Evolutionary conservation across 208 protist species (phyloP).

Genomic region (Spongospora subterranea): DNA sequence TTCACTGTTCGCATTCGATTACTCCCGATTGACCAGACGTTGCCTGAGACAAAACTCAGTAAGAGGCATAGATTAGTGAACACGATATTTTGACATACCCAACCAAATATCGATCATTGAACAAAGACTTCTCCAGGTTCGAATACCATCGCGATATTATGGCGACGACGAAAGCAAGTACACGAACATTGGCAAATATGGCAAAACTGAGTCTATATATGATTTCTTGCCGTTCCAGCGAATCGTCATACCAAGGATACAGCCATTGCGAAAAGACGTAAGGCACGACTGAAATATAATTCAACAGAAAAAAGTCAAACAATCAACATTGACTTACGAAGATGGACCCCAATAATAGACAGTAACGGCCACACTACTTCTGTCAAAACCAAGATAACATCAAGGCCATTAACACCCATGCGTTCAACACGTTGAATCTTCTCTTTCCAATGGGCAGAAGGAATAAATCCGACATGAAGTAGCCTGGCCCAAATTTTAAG

Average conservation of each 20-base stretch:
- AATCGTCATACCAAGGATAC: neutral
- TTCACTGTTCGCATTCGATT: no score
- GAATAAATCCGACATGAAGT: neutral
- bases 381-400: conserved; percentile 1
- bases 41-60: no score
- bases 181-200: neutral
- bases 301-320: neutral
- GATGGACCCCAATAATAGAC: conserved; percentile 16
- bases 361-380: neutral
- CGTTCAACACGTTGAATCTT: neutral
- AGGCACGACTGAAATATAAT: neutral
- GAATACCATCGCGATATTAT: neutral
- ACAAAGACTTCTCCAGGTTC: neutral
- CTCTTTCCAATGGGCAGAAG: conserved; percentile 9
- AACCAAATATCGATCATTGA: conserved; percentile 55
- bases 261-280: neutral
- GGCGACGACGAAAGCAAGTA: neutral
- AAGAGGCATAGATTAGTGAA: no score
- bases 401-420: conserved; percentile 6
- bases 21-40: no score
- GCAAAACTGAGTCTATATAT: neutral
- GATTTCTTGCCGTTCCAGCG: neutral
- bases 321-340: neutral
- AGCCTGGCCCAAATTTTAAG: conserved; percentile 30
- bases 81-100: neutral